Percentiles rank a stretch among this genome's conserved stretches.
phyloP scores from a whole-genome alignment of 1,139 yeast genomes.

The Taphrina deformans region DNA sequence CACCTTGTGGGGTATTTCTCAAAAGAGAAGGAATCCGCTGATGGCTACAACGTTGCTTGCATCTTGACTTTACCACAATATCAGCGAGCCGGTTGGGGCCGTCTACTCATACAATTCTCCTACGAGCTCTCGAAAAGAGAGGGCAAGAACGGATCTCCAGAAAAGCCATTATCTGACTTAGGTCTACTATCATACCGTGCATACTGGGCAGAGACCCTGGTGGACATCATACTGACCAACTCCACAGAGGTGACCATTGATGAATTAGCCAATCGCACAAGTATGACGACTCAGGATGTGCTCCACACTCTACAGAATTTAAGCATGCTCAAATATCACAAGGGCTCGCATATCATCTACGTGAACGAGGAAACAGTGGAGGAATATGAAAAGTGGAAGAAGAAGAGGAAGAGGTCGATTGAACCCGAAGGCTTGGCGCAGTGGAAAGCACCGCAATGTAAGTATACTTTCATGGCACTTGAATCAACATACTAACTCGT shows the following conservation, averaged over 20 bases:
- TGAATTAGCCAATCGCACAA: conserved; percentile 78
- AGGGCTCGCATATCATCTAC: conserved; percentile 93
- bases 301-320: conserved; percentile 88
- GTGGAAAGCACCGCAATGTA: conserved; percentile 80
- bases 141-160: conserved; percentile 92
- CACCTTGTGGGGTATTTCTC: conserved; percentile 95
- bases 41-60: conserved; percentile 96
- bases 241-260: conserved; percentile 80
- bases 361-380: conserved; percentile 79
- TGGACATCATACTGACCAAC: conserved; percentile 69
- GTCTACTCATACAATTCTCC: conserved; percentile 85
- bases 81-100: conserved; percentile 92
- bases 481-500: not conserved
- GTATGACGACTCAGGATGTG: conserved; percentile 96
- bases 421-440: conserved; percentile 63
- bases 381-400: conserved; percentile 70
- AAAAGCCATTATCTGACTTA: conserved; percentile 91
- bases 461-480: not conserved
- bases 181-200: conserved; percentile 93
- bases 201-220: conserved; percentile 90
- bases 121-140: conserved; percentile 86
- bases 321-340: conserved; percentile 85
- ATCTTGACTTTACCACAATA: conserved; percentile 92
- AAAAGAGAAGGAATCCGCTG: conserved; percentile 93
- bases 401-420: conserved; percentile 66